These are phyloP conservation scores for Penicillium frequentans DNA, from an alignment of 2,329 filamentous ascomycete species.

Conservation along the genomic window DNA sequence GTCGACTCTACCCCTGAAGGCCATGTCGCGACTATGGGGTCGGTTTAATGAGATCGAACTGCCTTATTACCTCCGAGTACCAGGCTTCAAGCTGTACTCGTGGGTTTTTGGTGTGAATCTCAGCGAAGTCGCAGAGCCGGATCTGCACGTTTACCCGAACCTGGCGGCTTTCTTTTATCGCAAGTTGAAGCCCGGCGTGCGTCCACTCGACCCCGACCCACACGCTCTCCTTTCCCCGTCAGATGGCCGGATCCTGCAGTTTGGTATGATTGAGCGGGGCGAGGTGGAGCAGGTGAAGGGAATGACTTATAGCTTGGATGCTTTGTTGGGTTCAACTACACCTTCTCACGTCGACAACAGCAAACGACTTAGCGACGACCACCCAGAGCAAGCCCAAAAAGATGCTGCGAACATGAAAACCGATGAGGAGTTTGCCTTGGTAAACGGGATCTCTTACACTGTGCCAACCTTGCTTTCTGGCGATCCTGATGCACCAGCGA, in stretches of 20 bases:
- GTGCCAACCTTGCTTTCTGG: slow-evolving; percentile 85
- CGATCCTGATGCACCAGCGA: slow-evolving; percentile 43
- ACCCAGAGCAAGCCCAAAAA: slow-evolving; percentile 32
- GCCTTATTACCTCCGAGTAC: slow-evolving; percentile 81
- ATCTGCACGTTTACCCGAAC: slow-evolving; percentile 88
- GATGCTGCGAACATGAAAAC: slow-evolving; percentile 68
- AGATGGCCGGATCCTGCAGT: slow-evolving; percentile 88
- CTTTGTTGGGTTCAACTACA: slow-evolving; percentile 71
- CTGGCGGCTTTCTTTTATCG: slow-evolving; percentile 97
- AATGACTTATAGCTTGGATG: slow-evolving; percentile 95
- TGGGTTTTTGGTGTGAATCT: slow-evolving; percentile 90
- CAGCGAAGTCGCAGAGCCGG: slow-evolving; percentile 80
- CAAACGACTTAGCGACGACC: slow-evolving; percentile 35
- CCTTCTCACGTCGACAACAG: slow-evolving; percentile 42
- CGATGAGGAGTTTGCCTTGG: slow-evolving; percentile 87
- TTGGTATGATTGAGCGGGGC: slow-evolving; percentile 85
- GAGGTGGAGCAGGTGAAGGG: slow-evolving; percentile 99
- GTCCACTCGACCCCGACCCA: slow-evolving; percentile 78
- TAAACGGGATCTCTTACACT: slow-evolving; percentile 96
- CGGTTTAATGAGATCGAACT: slow-evolving; percentile 86
- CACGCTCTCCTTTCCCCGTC: slow-evolving; percentile 83
- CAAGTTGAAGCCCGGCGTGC: slow-evolving; percentile 81
- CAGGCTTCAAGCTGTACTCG: slow-evolving; percentile 88
- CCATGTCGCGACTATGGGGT: slow-evolving; percentile 85
- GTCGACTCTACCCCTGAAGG: slow-evolving; percentile 89